Evolutionary conservation across 129 eudicot species (phyloP), one percentile per base, ranked within the genome.

Genomic region (Gnaphalium uliginosum): DNA sequence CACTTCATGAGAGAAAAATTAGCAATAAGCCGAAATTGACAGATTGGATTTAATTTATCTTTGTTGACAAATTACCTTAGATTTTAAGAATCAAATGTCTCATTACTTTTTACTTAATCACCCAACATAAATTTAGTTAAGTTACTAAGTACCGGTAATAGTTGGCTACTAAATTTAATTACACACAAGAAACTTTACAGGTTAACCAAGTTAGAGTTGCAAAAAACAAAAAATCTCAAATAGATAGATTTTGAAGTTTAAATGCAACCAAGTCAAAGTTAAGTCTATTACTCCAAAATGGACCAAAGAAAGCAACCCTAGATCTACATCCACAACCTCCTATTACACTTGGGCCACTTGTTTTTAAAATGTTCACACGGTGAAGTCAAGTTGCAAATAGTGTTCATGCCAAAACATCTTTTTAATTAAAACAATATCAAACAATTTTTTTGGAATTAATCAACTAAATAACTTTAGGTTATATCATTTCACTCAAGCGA

Each of bases 271-370:
- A 29, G 64, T 64, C 79, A 75, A 77, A 66, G 81, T 77, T 75
- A 77, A 69, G 65, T 18, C 32, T 54, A 15, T 66, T 79, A 54
- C 73, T 73, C 69, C 74, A 79, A 79, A 79, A 73, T 73, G 75
- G 79, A 79, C 83, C 74, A 56, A 63, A 48, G 74, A 53, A 35
- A 63, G 21, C 60, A 63, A 23, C 37, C 74, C 46, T 48, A 19
- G 43, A 29, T 57, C 22, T 27, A 22, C 32, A 74, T 30, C 50
- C 24, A 46, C 64, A 69, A 7, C 65, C 19, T 39, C 46, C 46
- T 2, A 9, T 39, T 39, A 60, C 2, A 14, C 63, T 50, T 72
- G 39, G 33, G 35, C 69, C 66, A 51, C 33, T 51, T 37, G 23
- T 33, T 66, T 72, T 73, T 53, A 53, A 54, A 26, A 56, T 67